These are phyloP conservation scores for Neckera pumila DNA, from an alignment of 225 moss, liverwort and hornwort species.

Conservation along the genomic window DNA sequence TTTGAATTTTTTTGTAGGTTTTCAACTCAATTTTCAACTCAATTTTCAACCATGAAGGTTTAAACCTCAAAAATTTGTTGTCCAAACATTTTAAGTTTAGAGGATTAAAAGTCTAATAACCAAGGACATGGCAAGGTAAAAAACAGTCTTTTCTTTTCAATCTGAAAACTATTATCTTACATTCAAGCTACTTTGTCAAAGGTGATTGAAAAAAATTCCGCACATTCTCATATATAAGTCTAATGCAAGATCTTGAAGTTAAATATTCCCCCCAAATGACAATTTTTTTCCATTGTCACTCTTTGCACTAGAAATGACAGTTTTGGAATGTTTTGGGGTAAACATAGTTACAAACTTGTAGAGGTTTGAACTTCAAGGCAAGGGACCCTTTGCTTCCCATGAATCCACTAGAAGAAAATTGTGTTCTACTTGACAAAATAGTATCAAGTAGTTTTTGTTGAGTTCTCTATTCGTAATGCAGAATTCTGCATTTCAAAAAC, in stretches of 20 bases:
- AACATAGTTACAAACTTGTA: neutral
- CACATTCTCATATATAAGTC: neutral
- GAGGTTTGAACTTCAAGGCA: neutral
- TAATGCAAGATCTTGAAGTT: neutral
- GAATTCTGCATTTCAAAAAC: too few species aligned
- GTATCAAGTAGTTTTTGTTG: too few species aligned
- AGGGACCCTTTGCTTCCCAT: too few species aligned
- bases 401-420: too few species aligned
- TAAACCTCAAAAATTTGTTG: accelerated
- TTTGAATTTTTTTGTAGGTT: too few species aligned
- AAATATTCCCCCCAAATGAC: too few species aligned
- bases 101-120: neutral
- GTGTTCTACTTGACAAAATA: too few species aligned
- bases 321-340: too few species aligned
- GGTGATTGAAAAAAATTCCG: neutral
- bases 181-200: neutral
- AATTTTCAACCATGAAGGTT: neutral
- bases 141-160: neutral
- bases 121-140: neutral
- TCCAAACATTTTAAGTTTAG: neutral
- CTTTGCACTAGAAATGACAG: neutral
- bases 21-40: neutral
- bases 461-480: too few species aligned
- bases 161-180: neutral
- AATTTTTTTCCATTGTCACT: neutral